Conservation (phyloP, 257 asterid genomes). For the Paulownia fortunei region DNA sequence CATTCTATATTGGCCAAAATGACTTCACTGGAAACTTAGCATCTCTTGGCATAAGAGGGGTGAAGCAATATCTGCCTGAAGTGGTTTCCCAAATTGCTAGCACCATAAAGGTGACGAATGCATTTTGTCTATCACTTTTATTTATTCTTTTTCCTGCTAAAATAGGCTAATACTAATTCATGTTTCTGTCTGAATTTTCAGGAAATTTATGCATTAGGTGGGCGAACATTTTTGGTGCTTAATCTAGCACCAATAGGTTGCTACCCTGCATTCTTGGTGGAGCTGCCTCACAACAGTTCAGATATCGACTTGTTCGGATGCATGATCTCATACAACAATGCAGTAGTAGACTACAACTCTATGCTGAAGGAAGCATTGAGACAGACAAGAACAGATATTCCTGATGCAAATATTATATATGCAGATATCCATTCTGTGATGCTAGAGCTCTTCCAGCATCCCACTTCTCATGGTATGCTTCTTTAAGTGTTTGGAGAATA, state of each 20-base stretch:
- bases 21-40: slow-evolving; percentile 72
- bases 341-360: slow-evolving; percentile 64
- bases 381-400: slow-evolving; percentile 50
- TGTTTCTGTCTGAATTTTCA: slow-evolving; percentile 25
- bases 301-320: slow-evolving; percentile 76
- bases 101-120: slow-evolving; percentile 63
- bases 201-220: slow-evolving; percentile 75
- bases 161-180: background rate
- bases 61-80: slow-evolving; percentile 58
- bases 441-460: slow-evolving; percentile 73
- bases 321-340: slow-evolving; percentile 70
- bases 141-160: background rate
- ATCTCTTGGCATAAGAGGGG: slow-evolving; percentile 58
- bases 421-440: slow-evolving; percentile 65
- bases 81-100: slow-evolving; percentile 69
- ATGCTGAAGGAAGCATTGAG: slow-evolving; percentile 60
- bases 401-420: slow-evolving; percentile 60
- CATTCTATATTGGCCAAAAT: slow-evolving; percentile 85
- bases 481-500: background rate
- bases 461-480: slow-evolving; percentile 64
- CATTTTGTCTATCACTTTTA: background rate
- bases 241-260: slow-evolving; percentile 87
- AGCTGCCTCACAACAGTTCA: slow-evolving; percentile 58
- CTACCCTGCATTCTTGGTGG: slow-evolving; percentile 71
- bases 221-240: slow-evolving; percentile 65